Conservation (phyloP, 345 rosid genomes). For the Firmiana major region DNA sequence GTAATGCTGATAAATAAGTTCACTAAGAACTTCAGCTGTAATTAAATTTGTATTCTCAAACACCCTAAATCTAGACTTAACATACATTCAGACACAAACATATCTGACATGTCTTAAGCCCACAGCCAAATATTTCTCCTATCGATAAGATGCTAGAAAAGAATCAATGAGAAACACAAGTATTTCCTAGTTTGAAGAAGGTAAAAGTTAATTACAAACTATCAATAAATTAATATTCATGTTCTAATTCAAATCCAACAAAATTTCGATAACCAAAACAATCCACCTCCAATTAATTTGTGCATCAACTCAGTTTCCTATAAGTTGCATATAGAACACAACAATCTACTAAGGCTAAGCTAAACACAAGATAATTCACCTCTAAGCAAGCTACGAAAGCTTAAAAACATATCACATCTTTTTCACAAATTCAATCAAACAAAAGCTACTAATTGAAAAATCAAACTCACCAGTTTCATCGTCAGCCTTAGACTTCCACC, state of each 20-base stretch:
- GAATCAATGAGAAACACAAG: neutral
- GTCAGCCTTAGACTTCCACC: slow-evolving; percentile 69
- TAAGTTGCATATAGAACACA: neutral
- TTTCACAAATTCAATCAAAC: neutral
- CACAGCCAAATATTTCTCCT: neutral
- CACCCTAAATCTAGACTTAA: neutral
- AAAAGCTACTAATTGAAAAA: neutral
- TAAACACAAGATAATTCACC: neutral
- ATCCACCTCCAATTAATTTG: neutral
- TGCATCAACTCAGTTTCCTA: neutral
- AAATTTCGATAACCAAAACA: neutral
- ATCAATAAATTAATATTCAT: neutral
- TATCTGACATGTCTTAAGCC: neutral
- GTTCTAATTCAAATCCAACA: neutral
- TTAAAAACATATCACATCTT: neutral
- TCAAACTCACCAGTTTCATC: slow-evolving; percentile 71
- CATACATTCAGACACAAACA: neutral
- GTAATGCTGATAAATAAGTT: neutral
- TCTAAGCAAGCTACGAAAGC: neutral
- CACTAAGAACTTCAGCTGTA: slow-evolving; percentile 1
- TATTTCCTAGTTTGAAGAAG: neutral
- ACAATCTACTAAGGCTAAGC: neutral
- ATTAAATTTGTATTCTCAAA: neutral
- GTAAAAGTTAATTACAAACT: neutral
- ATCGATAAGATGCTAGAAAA: neutral